Percentiles rank a stretch among this genome's conserved stretches.
Evolutionary conservation across 192 early-diverging fungal species (phyloP).

Genomic region (Backusella parvicylindrica): DNA sequence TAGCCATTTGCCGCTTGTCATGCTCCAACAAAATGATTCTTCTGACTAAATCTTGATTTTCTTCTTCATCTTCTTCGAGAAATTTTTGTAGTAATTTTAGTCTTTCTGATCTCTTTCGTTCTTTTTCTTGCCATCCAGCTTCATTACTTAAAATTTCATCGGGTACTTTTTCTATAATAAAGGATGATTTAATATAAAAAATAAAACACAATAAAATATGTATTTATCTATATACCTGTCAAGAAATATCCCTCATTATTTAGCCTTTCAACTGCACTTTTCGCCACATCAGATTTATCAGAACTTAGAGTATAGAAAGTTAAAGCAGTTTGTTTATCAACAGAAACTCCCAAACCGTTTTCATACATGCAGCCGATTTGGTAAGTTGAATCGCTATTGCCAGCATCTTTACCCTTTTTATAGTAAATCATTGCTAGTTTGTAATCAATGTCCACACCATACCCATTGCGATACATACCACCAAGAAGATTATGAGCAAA

Average conservation of each 20-base stretch:
- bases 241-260: not conserved
- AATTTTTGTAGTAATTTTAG: not conserved
- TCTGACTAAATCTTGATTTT: not conserved
- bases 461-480: not conserved
- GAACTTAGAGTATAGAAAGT: not conserved
- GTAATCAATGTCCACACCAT: not conserved
- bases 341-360: not conserved
- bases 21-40: not conserved
- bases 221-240: not conserved
- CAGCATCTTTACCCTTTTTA: not conserved
- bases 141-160: not conserved
- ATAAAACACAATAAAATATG: not conserved
- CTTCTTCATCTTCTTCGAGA: not conserved
- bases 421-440: not conserved
- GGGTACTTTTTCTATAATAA: not conserved
- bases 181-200: not conserved
- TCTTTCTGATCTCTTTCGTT: not conserved
- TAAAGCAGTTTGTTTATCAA: not conserved
- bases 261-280: not conserved
- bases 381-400: not conserved
- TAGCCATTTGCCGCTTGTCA: not conserved
- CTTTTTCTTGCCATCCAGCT: not conserved
- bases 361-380: not conserved
- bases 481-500: not conserved
- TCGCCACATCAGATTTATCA: not conserved